Evolutionary conservation across 768 basidiomycete species (phyloP).

Genomic region (Phylloporus arenicola): DNA sequence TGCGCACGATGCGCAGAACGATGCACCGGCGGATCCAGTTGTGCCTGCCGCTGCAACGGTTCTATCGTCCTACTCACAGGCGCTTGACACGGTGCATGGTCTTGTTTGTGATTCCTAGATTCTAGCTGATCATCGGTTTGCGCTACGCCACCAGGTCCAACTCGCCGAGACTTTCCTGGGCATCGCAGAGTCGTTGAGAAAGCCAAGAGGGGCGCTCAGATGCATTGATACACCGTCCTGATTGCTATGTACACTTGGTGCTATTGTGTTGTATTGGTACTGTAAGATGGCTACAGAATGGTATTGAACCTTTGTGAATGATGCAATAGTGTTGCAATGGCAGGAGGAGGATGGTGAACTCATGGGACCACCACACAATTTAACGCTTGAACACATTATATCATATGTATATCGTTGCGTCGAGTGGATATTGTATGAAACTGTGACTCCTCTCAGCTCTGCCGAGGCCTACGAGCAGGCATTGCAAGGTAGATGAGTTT

Average conservation of each 20-base stretch:
- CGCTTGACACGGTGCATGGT: conserved; percentile 43
- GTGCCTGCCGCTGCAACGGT: conserved; percentile 29
- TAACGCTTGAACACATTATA: too few species aligned
- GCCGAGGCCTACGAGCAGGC: too few species aligned
- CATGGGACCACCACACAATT: too few species aligned
- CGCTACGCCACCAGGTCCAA: conserved; percentile 36
- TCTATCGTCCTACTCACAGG: conserved; percentile 45
- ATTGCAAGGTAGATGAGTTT: too few species aligned
- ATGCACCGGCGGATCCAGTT: conserved; percentile 37
- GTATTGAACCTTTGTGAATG: too few species aligned
- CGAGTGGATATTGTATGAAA: too few species aligned
- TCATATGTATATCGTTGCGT: too few species aligned
- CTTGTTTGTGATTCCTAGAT: background rate
- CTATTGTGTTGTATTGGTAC: too few species aligned
- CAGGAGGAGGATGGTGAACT: too few species aligned
- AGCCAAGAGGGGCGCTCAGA: conserved; percentile 45
- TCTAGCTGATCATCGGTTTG: background rate
- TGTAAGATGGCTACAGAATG: too few species aligned
- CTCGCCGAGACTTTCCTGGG: conserved; percentile 55
- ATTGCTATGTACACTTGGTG: background rate
- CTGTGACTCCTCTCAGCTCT: too few species aligned
- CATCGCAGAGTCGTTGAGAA: conserved; percentile 53
- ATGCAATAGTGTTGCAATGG: too few species aligned
- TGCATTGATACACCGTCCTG: conserved; percentile 21
- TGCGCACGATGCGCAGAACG: conserved; percentile 44